Percentiles rank a stretch among this genome's conserved stretches.
These are phyloP conservation scores for Piloderma croceum DNA, from an alignment of 768 basidiomycete species.

Conservation along the genomic window DNA sequence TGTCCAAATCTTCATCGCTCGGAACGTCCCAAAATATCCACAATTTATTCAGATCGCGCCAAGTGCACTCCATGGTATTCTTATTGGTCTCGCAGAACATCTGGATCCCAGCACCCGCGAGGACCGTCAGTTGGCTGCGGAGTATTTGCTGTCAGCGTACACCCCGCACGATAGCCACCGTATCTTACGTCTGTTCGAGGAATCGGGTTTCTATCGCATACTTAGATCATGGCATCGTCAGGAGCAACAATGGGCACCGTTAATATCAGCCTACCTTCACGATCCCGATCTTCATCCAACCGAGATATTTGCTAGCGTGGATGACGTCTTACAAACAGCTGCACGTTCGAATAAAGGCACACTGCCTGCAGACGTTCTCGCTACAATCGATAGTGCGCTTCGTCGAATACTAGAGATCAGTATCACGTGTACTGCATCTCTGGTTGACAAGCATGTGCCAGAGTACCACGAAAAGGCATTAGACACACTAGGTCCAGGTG, in stretches of 20 bases:
- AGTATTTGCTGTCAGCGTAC: constrained; percentile 89
- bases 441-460: constrained; percentile 69
- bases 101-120: constrained; percentile 74
- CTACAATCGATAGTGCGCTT: constrained; percentile 52
- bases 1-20: constrained; percentile 91
- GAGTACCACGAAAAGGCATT: constrained; percentile 62
- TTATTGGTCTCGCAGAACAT: constrained; percentile 74
- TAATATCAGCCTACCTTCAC: constrained; percentile 68
- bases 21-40: constrained; percentile 94
- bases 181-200: constrained; percentile 64
- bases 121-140: constrained; percentile 91
- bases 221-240: constrained; percentile 75
- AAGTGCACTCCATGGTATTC: constrained; percentile 64
- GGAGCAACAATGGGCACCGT: constrained; percentile 67
- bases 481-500: constrained; percentile 37
- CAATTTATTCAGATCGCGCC: constrained; percentile 73
- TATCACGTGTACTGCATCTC: constrained; percentile 59
- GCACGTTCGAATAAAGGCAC: constrained; percentile 40
- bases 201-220: constrained; percentile 88
- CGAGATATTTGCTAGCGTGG: constrained; percentile 62
- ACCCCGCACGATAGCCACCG: constrained; percentile 74
- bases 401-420: constrained; percentile 58
- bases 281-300: constrained; percentile 58
- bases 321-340: constrained; percentile 52
- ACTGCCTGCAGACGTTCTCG: constrained; percentile 51